Base-by-base conservation (phyloP, 495 filamentous ascomycete genomes). In the Aspergillus saccharolyticus region DNA sequence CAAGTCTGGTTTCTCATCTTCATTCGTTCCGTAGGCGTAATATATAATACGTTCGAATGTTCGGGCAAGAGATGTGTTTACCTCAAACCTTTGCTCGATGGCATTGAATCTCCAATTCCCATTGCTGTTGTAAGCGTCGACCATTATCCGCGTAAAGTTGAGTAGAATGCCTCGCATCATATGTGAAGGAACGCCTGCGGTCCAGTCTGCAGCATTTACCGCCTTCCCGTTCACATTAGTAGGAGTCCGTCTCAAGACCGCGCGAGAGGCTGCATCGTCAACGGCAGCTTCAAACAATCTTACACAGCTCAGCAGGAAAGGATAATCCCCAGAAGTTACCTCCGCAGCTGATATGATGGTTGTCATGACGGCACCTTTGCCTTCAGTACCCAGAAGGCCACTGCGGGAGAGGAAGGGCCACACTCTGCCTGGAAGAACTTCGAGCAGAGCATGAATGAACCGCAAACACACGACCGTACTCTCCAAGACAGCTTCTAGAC, bases 361-460 rank as follows among this genome's bases (percentile, higher is more conserved):
- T 21, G 85, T 78, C 57, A 97, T 79, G 47, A 85, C 80, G 14
- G 91, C 88, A 14, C 87, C 87, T 60, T 84, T 83, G 2, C 87
- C 83, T 64, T 88, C 83, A 24, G 81, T 78, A 39, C 86, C 87
- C 47, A 97, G 78, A 21, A 98, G 78, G 44, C 79, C 79, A 67
- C 88, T 95, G 50, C 89, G 80, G 5, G 87, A 81, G 65, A 98
- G 82, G 64, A 92, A 90, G 4, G 91, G 88, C 93, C 93, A 98
- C 2, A 96, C 84, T 56, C 92, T 76, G 45, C 84, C 85, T 4
- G 93, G 92, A 22, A 86, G 75, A n/a, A 95, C 72, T 6, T 78
- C 74, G 4, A 90, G 66, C 10, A 94, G 71, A 18, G 83, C 83
- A 56, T 86, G 78, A 15, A 93, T 79, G 58, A 97, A 97, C 43